These are phyloP conservation scores for Emmonsia crescens DNA, from an alignment of 2,329 filamentous ascomycete genomes.

Conservation along the genomic window DNA sequence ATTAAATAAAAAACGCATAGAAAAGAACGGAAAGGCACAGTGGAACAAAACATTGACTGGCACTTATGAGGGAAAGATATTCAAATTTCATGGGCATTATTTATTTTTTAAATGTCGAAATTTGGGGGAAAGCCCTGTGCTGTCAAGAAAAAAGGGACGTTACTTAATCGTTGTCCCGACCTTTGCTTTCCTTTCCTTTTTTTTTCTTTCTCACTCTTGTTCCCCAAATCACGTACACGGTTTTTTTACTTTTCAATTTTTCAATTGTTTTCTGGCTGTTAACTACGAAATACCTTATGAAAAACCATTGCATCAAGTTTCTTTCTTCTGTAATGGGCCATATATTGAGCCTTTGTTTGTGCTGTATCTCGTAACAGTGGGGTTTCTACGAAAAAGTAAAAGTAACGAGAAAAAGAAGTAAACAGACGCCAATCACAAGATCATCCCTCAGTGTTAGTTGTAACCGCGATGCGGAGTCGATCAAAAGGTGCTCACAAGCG, in stretches of 20 bases:
- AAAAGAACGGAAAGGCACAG: slow-evolving; percentile 13
- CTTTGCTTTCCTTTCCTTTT: not conserved
- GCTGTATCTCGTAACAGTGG: not conserved
- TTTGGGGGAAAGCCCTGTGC: slow-evolving; percentile 97
- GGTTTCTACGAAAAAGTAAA: too few species aligned
- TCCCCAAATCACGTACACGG: not conserved
- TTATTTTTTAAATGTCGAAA: slow-evolving; percentile 21
- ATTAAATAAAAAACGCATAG: not conserved
- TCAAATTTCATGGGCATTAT: slow-evolving; percentile 34
- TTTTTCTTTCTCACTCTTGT: not conserved
- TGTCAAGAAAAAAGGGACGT: slow-evolving; percentile 59
- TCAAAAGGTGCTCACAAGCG: too few species aligned
- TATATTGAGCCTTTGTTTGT: not conserved
- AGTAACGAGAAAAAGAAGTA: too few species aligned
- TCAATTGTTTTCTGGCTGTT: not conserved
- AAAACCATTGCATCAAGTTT: not conserved
- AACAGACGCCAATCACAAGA: too few species aligned
- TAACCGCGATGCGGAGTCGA: too few species aligned
- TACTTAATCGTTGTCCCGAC: slow-evolving; percentile 70
- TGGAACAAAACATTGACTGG: slow-evolving; percentile 48
- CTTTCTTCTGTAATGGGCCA: not conserved
- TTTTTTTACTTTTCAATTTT: not conserved
- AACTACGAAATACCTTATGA: not conserved
- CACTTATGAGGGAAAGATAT: slow-evolving; percentile 99
- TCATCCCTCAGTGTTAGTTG: too few species aligned